Base-by-base conservation (phyloP, 345 rosid species). In the Syzygium oleosum region DNA sequence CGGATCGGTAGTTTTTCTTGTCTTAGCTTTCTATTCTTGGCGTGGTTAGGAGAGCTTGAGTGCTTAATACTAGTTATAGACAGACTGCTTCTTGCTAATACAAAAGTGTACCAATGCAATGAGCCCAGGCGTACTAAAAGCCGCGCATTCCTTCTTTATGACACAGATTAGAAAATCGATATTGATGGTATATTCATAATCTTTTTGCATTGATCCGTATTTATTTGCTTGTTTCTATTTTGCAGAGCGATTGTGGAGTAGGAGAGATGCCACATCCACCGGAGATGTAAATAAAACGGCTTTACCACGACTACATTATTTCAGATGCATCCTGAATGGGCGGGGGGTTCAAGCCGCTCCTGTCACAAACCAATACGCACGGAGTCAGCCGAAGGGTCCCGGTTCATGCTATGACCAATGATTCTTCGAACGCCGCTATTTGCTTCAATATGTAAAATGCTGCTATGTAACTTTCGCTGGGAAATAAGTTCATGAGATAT, bases 321-420 rank as follows among this genome's bases (percentile, higher is more conserved):
- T 98, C 92, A 92, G 99, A 90, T 98, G 99, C 94, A 92, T 96
- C 54, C 79, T 98, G 93, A 95, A 94, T 88, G 87, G 92, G 84
- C 95, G 98, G 0, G 99, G 96, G 63, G 91, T 96, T 89, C 94
- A 90, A 80, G 98, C 99, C 12, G 96, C 97, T 91, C 98, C 97
- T 1, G 96, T 93, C 52, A 63, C 90, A 38, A 94, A 94, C 87
- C 15, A n/a, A 25, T 92, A 93, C 53, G 99, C 95, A 2, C 89
- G 96, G 65, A 89, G 85, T 31, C 93, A 95, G 43, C 99, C 99
- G 8, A 29, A 41, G 1, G 98, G 94, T 87, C 96, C 98, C 0
- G 95, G 96, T 3, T 95, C 97, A 73, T 21, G 98, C 91, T 96
- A 94, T 80, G 94, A 87, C 89, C 98, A 95, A 84, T 94, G 89